A percentile compares a stretch with the other conserved stretches of the same genome.
These are phyloP conservation scores for Bryopsis sp. DNA, from an alignment of 139 green algal species.

Conservation along the genomic window DNA sequence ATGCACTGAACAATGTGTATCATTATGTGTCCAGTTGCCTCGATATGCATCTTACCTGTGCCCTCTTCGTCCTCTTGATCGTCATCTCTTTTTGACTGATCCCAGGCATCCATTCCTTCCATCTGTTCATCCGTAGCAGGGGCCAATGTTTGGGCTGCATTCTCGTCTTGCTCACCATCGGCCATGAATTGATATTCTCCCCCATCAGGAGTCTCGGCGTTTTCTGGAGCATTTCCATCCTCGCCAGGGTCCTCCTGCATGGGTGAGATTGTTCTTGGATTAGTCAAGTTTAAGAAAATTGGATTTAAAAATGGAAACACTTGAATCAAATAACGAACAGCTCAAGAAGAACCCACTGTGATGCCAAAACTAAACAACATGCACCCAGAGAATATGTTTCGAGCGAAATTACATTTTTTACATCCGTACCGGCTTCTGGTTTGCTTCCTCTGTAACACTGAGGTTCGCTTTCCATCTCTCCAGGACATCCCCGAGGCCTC, in stretches of 20 bases:
- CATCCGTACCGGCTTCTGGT: not conserved
- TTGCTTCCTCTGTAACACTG: constrained; percentile 49
- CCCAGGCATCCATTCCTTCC: constrained; percentile 20
- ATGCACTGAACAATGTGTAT: too few species aligned
- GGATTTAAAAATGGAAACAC: too few species aligned
- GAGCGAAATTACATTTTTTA: too few species aligned
- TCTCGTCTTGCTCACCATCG: constrained; percentile 3
- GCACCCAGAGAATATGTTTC: too few species aligned
- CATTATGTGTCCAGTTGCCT: too few species aligned
- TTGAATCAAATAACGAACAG: too few species aligned
- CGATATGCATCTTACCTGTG: constrained; percentile 11
- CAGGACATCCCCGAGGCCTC: constrained; percentile 56
- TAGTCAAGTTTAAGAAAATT: too few species aligned
- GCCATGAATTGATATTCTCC: constrained; percentile 30
- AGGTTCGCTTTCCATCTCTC: constrained; percentile 64
- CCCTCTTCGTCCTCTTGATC: constrained; percentile 21
- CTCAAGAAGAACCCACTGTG: too few species aligned
- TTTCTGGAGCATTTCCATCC: constrained; percentile 18
- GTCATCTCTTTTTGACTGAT: not conserved
- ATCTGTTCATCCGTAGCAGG: constrained; percentile 87
- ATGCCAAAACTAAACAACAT: too few species aligned
- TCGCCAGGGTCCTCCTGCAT: constrained; percentile 16
- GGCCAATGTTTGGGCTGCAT: constrained; percentile 51
- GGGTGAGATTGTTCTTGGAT: too few species aligned
- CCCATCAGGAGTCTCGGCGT: constrained; percentile 12